A percentile compares a stretch with the other conserved stretches of the same genome.
Conservation (phyloP, 2,329 filamentous ascomycete species). For the Stagonosporopsis vannaccii region DNA sequence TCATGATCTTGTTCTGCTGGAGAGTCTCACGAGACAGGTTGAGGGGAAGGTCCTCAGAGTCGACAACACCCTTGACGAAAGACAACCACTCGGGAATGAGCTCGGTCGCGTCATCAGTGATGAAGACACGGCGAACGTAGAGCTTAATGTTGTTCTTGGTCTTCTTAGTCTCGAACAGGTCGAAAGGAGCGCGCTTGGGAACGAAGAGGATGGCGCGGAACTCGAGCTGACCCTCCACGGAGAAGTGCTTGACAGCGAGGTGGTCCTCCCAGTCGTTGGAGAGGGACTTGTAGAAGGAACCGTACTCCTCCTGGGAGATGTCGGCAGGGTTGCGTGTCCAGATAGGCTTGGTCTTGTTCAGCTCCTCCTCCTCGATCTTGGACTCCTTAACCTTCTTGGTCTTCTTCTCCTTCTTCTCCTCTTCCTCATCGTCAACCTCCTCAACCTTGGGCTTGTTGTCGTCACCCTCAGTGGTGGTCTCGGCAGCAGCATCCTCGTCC, state of each 20-base stretch:
- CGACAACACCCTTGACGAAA: constrained; percentile 99
- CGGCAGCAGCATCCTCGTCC: constrained; percentile 82
- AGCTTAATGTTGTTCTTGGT: constrained; percentile 99
- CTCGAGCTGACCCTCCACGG: constrained; percentile 99
- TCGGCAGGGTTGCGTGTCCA: constrained; percentile 98
- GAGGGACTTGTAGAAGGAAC: constrained; percentile 99
- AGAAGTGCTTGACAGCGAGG: constrained; percentile 99
- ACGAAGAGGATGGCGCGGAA: constrained; percentile 99
- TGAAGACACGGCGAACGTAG: constrained; percentile 99
- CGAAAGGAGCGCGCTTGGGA: constrained; percentile 98
- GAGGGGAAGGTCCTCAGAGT: constrained; percentile 98
- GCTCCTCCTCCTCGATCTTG: constrained; percentile 98
- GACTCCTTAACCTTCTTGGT: constrained; percentile 99
- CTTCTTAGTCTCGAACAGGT: constrained; percentile 99
- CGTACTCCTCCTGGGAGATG: constrained; percentile 96
- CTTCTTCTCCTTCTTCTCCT: constrained; percentile 90
- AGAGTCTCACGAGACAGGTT: constrained; percentile 99
- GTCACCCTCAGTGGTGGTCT: constrained; percentile 68
- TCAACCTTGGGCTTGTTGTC: constrained; percentile 97
- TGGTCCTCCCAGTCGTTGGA: constrained; percentile 99
- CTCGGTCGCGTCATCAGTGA: constrained; percentile 98
- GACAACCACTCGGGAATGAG: constrained; percentile 99
- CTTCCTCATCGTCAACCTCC: constrained; percentile 87
- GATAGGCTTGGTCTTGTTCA: constrained; percentile 99
- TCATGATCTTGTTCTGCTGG: constrained; percentile 99